phyloP scores from a whole-genome alignment of 202 grass and related monocot species.

The Panicum hallii region DNA sequence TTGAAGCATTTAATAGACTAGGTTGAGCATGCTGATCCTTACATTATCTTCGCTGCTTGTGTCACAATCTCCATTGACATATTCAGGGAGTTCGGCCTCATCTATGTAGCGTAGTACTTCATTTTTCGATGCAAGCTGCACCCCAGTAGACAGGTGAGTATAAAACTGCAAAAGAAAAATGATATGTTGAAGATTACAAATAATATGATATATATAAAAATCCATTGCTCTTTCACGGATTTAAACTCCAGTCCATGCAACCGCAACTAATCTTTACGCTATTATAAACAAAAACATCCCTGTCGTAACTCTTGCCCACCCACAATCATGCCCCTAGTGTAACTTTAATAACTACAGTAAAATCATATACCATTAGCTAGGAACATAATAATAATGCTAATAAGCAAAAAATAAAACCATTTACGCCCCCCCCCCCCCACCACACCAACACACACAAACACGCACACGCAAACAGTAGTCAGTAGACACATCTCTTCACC shows the following conservation, averaged over 20 bases:
- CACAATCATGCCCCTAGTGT: too few relatives aligned
- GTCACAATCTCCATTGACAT: background rate
- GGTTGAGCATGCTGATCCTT: background rate
- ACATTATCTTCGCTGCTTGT: slow-evolving; percentile 33
- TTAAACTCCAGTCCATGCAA: background rate
- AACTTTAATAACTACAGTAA: too few relatives aligned
- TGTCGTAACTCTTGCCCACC: background rate
- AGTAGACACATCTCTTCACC: background rate
- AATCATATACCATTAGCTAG: too few relatives aligned
- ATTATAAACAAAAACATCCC: background rate
- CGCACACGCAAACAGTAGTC: too few relatives aligned
- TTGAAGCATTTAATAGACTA: background rate
- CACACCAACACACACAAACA: too few relatives aligned
- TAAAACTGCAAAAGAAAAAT: slow-evolving; percentile 49
- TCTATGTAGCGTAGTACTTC: slow-evolving; percentile 47
- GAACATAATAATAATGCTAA: too few relatives aligned
- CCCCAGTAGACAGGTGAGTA: slow-evolving; percentile 27
- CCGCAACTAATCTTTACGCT: background rate
- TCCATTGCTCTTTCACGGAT: background rate
- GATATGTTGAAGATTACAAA: background rate
- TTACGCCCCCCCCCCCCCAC: too few relatives aligned
- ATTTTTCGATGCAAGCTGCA: slow-evolving; percentile 38
- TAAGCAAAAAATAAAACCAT: too few relatives aligned
- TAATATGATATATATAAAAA: background rate
- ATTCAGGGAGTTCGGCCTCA: slow-evolving; percentile 8